These are phyloP conservation scores for Termitomyces sp. DNA, from an alignment of 768 basidiomycete genomes.

Conservation along the genomic window DNA sequence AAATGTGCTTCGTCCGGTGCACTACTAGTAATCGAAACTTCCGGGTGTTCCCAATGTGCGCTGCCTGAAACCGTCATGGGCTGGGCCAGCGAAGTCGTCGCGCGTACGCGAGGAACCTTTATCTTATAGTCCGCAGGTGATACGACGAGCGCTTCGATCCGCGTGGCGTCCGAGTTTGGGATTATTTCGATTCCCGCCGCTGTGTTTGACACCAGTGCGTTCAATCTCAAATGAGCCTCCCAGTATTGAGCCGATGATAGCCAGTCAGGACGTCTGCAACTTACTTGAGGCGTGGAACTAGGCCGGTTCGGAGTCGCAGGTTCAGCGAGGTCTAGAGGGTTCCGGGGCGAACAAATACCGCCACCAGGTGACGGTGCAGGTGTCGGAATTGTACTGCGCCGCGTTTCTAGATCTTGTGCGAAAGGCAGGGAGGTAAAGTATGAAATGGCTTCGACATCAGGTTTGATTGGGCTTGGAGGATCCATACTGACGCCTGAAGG, in stretches of 20 bases:
- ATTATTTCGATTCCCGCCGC: background rate
- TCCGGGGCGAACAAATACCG: background rate
- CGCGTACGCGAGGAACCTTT: background rate
- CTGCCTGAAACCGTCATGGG: background rate
- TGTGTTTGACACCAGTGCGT: background rate
- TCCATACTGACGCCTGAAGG: background rate
- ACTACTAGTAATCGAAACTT: background rate
- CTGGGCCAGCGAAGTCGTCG: background rate
- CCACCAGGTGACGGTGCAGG: background rate
- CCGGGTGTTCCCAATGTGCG: background rate
- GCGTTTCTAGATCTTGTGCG: background rate
- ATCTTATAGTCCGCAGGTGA: background rate
- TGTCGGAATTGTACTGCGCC: background rate
- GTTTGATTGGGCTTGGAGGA: background rate
- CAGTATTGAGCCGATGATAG: background rate
- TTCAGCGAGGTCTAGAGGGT: background rate
- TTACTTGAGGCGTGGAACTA: background rate
- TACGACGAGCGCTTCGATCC: background rate
- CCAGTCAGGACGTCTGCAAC: constrained; percentile 1
- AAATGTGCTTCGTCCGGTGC: background rate
- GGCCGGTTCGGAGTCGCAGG: background rate
- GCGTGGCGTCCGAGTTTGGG: background rate
- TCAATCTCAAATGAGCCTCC: background rate
- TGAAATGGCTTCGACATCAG: background rate
- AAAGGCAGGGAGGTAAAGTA: background rate